Evolutionary conservation across 495 filamentous ascomycete genomes (phyloP), one percentile per base, ranked within the genome.

Genomic region (Penicillium mononematosum): DNA sequence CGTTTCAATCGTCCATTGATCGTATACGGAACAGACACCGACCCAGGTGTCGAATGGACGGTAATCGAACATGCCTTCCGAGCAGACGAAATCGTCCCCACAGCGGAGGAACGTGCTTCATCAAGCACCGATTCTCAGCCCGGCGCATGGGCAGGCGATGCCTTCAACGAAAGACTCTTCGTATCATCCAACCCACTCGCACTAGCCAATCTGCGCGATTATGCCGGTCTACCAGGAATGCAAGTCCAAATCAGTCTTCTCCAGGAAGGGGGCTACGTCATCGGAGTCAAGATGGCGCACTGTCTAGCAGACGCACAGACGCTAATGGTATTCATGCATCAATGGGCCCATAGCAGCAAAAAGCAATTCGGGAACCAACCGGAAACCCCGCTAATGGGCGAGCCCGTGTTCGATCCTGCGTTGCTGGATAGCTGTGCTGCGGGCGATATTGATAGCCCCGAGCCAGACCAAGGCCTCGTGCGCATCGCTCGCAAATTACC

Each of bases 251-350:
- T 81, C 8, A 81, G 70, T 0, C 57, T 57, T 2, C 71, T 79
- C 43, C 63, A 61, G 11, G 74, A 70, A 43, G 77, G 76, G 8
- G 78, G 75, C 4, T 72, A 71, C 39, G 71, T 71, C 2, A 41
- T 83, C 5, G 68, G 72, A 29, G 63, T 78, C 19, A 74, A 69
- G 39, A 50, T 79, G 1, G 68, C 75, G 0, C 81, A 84, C 59
- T 70, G 72, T 16, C 61, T 83, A 5, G 73, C 74, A 2, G 81
- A 84, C 63, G 77, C 78, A 3, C 63, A 74, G 27, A 45, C 75
- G 1, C 53, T 84, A n/a, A 62, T 74, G 12, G 58, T 69, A 17
- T 83, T 84, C 31, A 66, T 74, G 5, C 70, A 80, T 29, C 67
- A 74, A 32, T 81, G 75, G 78, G 70, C 75, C 17, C 55, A 29